Evolutionary conservation across 306 rosid species (phyloP).

Genomic region (Malus domestica): DNA sequence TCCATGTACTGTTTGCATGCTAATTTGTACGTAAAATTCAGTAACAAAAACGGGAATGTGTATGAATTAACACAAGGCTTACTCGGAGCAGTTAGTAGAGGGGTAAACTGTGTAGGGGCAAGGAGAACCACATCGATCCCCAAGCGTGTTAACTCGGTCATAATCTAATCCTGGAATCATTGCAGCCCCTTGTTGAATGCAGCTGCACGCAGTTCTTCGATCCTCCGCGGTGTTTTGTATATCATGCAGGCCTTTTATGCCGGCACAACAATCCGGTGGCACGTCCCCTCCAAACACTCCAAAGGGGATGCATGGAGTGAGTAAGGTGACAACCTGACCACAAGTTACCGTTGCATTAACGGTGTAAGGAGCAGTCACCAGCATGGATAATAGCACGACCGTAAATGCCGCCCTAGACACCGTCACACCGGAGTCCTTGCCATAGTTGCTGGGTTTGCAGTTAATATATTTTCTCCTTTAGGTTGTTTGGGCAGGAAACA

Average conservation of each 20-base stretch:
- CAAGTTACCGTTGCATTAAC: slow-evolving; percentile 35
- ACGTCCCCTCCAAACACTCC: slow-evolving; percentile 48
- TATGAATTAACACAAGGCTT: background rate
- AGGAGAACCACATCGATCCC: slow-evolving; percentile 31
- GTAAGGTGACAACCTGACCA: slow-evolving; percentile 32
- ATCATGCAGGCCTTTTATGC: slow-evolving; percentile 35
- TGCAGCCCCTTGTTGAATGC: slow-evolving; percentile 41
- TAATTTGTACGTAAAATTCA: background rate
- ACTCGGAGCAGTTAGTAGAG: slow-evolving; percentile 53
- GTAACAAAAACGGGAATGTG: background rate
- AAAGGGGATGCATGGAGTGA: slow-evolving; percentile 56
- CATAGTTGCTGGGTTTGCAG: background rate
- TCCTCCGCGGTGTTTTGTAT: slow-evolving; percentile 35
- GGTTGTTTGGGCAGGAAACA: background rate
- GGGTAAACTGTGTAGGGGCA: slow-evolving; percentile 60
- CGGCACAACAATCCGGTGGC: slow-evolving; percentile 44
- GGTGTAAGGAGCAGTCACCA: slow-evolving; percentile 4
- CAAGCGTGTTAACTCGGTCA: slow-evolving; percentile 22
- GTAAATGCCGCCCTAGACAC: background rate
- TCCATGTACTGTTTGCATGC: background rate
- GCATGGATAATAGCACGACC: background rate
- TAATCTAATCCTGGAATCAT: slow-evolving; percentile 44
- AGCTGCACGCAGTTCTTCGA: slow-evolving; percentile 39
- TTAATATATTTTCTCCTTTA: background rate
- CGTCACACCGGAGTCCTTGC: background rate